Conservation (phyloP, 768 basidiomycete genomes). For the Amyloporia xantha region DNA sequence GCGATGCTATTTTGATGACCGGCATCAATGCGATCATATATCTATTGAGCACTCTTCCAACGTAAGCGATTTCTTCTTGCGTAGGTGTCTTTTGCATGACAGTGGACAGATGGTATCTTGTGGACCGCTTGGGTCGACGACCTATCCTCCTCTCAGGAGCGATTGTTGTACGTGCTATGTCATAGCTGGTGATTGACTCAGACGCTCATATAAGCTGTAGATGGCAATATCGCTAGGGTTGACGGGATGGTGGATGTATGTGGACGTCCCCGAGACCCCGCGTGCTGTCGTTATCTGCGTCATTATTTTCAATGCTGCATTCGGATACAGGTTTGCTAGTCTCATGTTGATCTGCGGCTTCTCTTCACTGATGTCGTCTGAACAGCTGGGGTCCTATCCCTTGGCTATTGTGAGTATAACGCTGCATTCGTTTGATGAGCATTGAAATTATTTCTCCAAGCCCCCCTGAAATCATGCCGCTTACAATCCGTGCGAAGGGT, state of each 20-base stretch:
- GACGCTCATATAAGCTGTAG: no score
- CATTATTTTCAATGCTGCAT: conserved; percentile 89
- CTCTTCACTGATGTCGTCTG: conserved; percentile 4
- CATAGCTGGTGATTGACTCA: no score
- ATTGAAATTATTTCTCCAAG: conserved; percentile 20
- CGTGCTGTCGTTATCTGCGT: conserved; percentile 85
- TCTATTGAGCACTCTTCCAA: conserved; percentile 71
- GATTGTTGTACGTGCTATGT: conserved; percentile 53
- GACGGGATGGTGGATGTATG: conserved; percentile 91
- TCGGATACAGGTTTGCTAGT: conserved; percentile 66
- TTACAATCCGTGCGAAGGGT: conserved; percentile 88
- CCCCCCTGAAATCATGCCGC: conserved; percentile 69
- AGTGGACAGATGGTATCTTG: conserved; percentile 76
- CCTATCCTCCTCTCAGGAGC: conserved; percentile 85
- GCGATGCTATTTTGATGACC: conserved; percentile 92
- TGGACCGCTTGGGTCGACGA: conserved; percentile 87
- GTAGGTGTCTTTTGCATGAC: background rate
- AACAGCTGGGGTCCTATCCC: conserved; percentile 81
- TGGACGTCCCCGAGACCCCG: conserved; percentile 81
- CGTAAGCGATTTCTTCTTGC: conserved; percentile 44
- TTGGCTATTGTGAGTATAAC: conserved; percentile 35
- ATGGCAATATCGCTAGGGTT: conserved; percentile 78
- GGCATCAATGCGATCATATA: conserved; percentile 88
- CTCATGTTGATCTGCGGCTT: background rate
- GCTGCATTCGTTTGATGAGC: background rate